phyloP scores from a whole-genome alignment of 371 early-diverging fungal species.

The Mycotypha africana region DNA sequence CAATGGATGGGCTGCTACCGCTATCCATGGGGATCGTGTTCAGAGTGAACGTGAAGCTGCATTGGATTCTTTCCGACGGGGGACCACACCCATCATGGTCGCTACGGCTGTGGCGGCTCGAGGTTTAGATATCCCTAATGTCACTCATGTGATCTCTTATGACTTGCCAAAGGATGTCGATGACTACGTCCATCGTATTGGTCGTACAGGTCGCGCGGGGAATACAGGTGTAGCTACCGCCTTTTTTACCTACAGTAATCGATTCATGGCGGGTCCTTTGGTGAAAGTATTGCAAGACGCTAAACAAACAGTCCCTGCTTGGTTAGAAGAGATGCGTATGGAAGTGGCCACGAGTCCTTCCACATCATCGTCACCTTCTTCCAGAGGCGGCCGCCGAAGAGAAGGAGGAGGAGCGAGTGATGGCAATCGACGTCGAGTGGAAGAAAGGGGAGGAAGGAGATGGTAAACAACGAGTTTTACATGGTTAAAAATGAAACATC shows the following conservation, averaged over 20 bases:
- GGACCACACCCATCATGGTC: constrained; percentile 89
- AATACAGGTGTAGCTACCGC: constrained; percentile 92
- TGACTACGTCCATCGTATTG: constrained; percentile 93
- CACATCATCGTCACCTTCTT: too few relatives aligned
- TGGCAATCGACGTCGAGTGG: too few relatives aligned
- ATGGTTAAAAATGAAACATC: too few relatives aligned
- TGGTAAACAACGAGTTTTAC: too few relatives aligned
- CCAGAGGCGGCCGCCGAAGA: too few relatives aligned
- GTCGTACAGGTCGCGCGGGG: constrained; percentile 96
- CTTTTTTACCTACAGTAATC: constrained; percentile 93
- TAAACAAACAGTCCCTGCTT: constrained; percentile 49
- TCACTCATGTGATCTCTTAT: constrained; percentile 89
- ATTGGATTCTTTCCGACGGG: constrained; percentile 83
- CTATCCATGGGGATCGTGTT: constrained; percentile 97
- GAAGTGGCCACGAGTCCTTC: too few relatives aligned
- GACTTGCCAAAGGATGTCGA: constrained; percentile 90
- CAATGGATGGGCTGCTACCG: constrained; percentile 75
- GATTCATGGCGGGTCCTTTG: constrained; percentile 64
- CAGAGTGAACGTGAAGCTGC: constrained; percentile 96
- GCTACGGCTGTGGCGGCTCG: constrained; percentile 99
- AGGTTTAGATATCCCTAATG: constrained; percentile 93
- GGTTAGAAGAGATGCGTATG: constrained; percentile 53
- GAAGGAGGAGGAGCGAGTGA: too few relatives aligned
- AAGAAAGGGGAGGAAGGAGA: too few relatives aligned
- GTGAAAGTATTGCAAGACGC: constrained; percentile 75